A percentile compares a stretch with the other conserved stretches of the same genome.
These are phyloP conservation scores for Prunus yedoensis DNA, from an alignment of 331 rosid genomes.

Conservation along the genomic window DNA sequence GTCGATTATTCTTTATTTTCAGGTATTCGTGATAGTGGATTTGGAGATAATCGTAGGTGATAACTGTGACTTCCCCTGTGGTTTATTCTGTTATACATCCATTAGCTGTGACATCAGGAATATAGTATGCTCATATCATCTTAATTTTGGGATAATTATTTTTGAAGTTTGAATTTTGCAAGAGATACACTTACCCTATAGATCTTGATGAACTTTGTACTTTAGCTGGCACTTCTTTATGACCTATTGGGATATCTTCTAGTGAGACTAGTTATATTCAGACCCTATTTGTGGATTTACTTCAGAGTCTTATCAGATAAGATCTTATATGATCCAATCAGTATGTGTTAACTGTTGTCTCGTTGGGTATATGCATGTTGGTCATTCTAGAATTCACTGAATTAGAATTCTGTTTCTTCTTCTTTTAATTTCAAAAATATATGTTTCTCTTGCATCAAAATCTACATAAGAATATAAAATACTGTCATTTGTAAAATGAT, in stretches of 20 bases:
- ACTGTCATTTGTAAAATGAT: constrained; percentile 3
- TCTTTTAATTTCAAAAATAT: background rate
- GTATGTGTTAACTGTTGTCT: background rate
- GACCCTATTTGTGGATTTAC: background rate
- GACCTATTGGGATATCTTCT: background rate
- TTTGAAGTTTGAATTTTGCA: background rate
- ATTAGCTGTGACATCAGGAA: background rate
- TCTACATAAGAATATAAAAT: too few relatives aligned
- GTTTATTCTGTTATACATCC: constrained; percentile 3
- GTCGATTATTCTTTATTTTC: constrained; percentile 64
- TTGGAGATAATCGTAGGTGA: constrained; percentile 17
- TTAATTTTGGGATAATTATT: background rate
- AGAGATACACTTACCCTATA: background rate
- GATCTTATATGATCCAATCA: background rate
- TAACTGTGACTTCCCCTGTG: background rate
- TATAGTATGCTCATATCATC: background rate
- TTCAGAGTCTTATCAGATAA: background rate
- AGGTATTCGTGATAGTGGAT: constrained; percentile 43
- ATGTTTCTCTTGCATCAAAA: constrained; percentile 1
- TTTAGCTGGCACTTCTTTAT: background rate
- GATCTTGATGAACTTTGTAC: background rate
- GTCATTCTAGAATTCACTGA: background rate
- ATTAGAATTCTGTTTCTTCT: background rate
- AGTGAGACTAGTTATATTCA: background rate
- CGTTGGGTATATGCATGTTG: background rate